Percentiles rank a stretch among this genome's conserved stretches.
These are phyloP conservation scores for Platismatia glauca DNA, from an alignment of 495 filamentous ascomycete genomes.

Conservation along the genomic window DNA sequence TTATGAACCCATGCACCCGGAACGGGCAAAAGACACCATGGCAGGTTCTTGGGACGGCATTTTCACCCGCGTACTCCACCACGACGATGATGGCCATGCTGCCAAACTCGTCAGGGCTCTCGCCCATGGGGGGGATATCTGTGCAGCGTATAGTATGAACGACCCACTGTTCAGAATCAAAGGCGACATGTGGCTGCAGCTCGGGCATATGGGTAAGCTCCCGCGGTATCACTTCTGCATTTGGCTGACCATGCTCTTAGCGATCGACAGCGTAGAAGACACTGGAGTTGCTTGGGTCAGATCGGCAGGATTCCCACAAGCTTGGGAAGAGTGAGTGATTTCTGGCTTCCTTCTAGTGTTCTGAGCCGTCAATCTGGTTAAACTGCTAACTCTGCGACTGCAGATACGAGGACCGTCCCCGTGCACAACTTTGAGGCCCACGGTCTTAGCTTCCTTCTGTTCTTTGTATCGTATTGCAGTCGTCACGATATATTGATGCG, in stretches of 20 bases:
- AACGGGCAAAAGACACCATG: neutral
- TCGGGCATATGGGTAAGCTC: constrained; percentile 44
- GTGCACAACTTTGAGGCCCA: constrained; percentile 14
- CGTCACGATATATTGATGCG: neutral
- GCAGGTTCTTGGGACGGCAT: constrained; percentile 44
- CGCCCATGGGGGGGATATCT: constrained; percentile 45
- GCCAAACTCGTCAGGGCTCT: constrained; percentile 65
- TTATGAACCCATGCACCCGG: constrained; percentile 39
- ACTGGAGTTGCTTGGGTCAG: constrained; percentile 19
- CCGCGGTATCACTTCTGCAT: neutral
- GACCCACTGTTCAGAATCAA: constrained; percentile 46
- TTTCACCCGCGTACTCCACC: constrained; percentile 42
- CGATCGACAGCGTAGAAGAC: constrained; percentile 22
- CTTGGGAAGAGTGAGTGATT: constrained; percentile 18
- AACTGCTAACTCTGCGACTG: constrained; percentile 8
- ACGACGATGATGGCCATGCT: constrained; percentile 70
- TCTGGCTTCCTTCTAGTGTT: neutral
- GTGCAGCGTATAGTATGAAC: constrained; percentile 36
- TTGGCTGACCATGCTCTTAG: constrained; percentile 3
- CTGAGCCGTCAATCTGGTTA: neutral
- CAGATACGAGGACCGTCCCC: constrained; percentile 19
- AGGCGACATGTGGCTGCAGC: constrained; percentile 60
- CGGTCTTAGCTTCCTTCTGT: neutral
- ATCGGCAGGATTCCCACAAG: constrained; percentile 21
- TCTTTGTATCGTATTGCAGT: neutral